Conservation (phyloP, 495 filamentous ascomycete species). For the Aspergillus panamensis region DNA sequence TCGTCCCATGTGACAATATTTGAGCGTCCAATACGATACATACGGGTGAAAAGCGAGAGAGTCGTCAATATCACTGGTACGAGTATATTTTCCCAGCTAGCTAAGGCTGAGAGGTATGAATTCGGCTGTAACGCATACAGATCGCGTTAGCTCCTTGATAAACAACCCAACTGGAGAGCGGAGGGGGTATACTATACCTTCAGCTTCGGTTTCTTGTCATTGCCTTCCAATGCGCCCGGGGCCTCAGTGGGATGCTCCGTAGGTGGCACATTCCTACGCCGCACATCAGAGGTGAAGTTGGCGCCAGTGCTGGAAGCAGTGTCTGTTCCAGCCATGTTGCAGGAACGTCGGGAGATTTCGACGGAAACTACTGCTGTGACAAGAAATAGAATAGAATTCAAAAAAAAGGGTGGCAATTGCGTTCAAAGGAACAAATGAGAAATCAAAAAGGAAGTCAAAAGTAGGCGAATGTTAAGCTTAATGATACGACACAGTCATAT, state of each 20-base stretch:
- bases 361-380: neutral
- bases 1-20: conserved; percentile 98
- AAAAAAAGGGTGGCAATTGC: neutral
- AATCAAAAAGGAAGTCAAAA: conserved; percentile 1
- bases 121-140: conserved; percentile 23
- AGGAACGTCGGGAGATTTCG: conserved; percentile 2
- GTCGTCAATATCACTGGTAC: conserved; percentile 85
- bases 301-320: conserved; percentile 60
- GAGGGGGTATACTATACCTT: conserved; percentile 28
- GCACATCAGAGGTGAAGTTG: conserved; percentile 60
- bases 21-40: conserved; percentile 93
- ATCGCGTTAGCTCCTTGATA: conserved; percentile 7
- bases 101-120: conserved; percentile 58
- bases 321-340: conserved; percentile 33
- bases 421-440: neutral
- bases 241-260: conserved; percentile 38
- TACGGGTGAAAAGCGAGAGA: conserved; percentile 86
- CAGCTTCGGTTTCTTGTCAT: conserved; percentile 60
- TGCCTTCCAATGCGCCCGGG: conserved; percentile 40
- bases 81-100: conserved; percentile 80
- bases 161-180: neutral
- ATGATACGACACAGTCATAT: conserved; percentile 13
- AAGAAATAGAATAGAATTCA: neutral
- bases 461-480: neutral
- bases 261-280: conserved; percentile 70